Base-by-base conservation (phyloP, 1,284 basidiomycete species). In the Naganishia liquefaciens region DNA sequence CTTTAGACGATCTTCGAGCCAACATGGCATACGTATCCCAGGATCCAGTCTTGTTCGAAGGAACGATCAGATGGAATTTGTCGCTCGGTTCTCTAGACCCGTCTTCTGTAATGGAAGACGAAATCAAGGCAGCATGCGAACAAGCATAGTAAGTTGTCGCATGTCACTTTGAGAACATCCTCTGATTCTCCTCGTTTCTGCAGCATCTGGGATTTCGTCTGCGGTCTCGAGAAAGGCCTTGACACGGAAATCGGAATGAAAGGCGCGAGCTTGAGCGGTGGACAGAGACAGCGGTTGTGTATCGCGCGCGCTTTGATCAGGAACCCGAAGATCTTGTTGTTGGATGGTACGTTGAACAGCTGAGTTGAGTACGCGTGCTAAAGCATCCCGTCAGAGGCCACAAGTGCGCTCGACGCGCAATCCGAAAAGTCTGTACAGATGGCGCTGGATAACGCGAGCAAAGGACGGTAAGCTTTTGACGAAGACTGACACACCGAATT, bases 351-450 rank as follows among this genome's bases (percentile, higher is more conserved):
- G 62, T 50, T 3, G 25, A 17, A 27, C 19, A 1, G 5, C 21
- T 21, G 46, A 11, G 15, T 28, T 17, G 50, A 30, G 30, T 7
- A 30, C 5, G 28, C 33, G 33, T 10, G 33, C 33, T 37, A 7
- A 37, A 10, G 9, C 3, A 9, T 37, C 33, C 13, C 33, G 2
- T 7, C 33, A 37, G 33, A 37, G 33, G 33, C 33, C 2, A 37
- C 33, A 13, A 37, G 33, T 37, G 33, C 33, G 13, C 33, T 37
- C 7, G 33, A 37, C 33, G 33, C 33, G 33, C 33, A 37, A 37
- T 37, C 82, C 23, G 95, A 99, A 77, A 89, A 89, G 54, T 83
- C 97, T 63, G 94, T 98, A 0, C 93, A 96, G 79, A 88, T 95
- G 74, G 95, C 95, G 15, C 80, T 99, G 60, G 94, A 97, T 77